A percentile compares a stretch with the other conserved stretches of the same genome.
phyloP scores from a whole-genome alignment of 2,329 filamentous ascomycete genomes.

The Fusarium mangiferae region DNA sequence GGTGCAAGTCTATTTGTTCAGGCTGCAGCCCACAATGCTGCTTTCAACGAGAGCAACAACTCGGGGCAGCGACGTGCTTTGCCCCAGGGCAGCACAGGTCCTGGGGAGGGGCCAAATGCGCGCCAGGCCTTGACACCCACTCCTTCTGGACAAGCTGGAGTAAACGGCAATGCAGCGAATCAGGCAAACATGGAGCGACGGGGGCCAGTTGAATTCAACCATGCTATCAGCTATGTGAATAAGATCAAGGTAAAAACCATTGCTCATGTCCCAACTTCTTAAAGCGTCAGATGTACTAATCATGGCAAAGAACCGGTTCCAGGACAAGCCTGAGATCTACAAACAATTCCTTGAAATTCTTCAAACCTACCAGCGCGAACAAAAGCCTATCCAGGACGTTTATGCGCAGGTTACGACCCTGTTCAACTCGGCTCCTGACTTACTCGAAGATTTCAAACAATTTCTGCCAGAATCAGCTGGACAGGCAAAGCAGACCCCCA shows the following conservation, averaged over 20 bases:
- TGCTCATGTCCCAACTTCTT: not conserved
- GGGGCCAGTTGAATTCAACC: slow-evolving; percentile 97
- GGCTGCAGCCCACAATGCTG: slow-evolving; percentile 51
- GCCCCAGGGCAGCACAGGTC: slow-evolving; percentile 45
- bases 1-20: slow-evolving; percentile 60
- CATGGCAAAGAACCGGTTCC: slow-evolving; percentile 83
- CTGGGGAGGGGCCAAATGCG: slow-evolving; percentile 57
- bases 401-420: slow-evolving; percentile 96
- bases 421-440: slow-evolving; percentile 92
- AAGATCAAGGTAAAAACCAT: slow-evolving; percentile 87
- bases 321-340: slow-evolving; percentile 97
- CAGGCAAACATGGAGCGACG: slow-evolving; percentile 80
- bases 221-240: slow-evolving; percentile 99
- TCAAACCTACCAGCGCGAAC: slow-evolving; percentile 97
- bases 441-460: slow-evolving; percentile 98
- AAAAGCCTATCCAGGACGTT: slow-evolving; percentile 97
- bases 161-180: slow-evolving; percentile 70
- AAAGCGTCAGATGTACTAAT: slow-evolving; percentile 33
- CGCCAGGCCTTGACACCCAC: slow-evolving; percentile 70
- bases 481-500: slow-evolving; percentile 61
- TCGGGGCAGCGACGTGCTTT: slow-evolving; percentile 48
- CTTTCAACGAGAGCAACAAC: slow-evolving; percentile 46
- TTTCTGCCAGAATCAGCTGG: slow-evolving; percentile 88
- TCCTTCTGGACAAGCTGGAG: slow-evolving; percentile 65
- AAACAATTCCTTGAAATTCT: slow-evolving; percentile 99